These are phyloP conservation scores for Microdochium bolleyi DNA, from an alignment of 2,329 filamentous ascomycete species.

Conservation along the genomic window DNA sequence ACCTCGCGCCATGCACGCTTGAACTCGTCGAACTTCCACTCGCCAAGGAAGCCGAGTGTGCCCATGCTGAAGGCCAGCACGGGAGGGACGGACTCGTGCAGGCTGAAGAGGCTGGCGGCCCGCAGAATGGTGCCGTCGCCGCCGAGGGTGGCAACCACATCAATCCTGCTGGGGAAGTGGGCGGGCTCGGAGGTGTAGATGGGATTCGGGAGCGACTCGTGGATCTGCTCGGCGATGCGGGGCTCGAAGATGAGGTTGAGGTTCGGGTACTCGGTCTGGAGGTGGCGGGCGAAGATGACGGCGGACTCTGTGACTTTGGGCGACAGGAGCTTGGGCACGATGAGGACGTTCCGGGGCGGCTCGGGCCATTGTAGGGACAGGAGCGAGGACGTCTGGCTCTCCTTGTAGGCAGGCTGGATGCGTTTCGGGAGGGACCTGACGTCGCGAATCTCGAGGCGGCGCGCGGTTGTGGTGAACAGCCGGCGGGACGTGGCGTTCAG, in stretches of 20 bases:
- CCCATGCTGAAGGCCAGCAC: slow-evolving; percentile 97
- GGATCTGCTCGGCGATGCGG: slow-evolving; percentile 62
- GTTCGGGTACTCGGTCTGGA: slow-evolving; percentile 70
- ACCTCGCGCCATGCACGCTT: slow-evolving; percentile 88
- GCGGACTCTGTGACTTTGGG: slow-evolving; percentile 44
- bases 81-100: slow-evolving; percentile 73
- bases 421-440: slow-evolving; percentile 42
- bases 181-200: slow-evolving; percentile 52
- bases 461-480: slow-evolving; percentile 19
- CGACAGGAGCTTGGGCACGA: slow-evolving; percentile 51
- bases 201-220: slow-evolving; percentile 63
- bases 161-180: slow-evolving; percentile 69
- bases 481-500: background rate
- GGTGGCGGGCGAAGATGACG: slow-evolving; percentile 57
- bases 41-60: slow-evolving; percentile 85
- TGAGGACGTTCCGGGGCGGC: slow-evolving; percentile 47
- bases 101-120: slow-evolving; percentile 79
- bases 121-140: slow-evolving; percentile 88
- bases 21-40: slow-evolving; percentile 93
- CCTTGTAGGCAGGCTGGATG: slow-evolving; percentile 55
- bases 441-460: slow-evolving; percentile 39
- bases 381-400: slow-evolving; percentile 45
- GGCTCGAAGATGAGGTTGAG: slow-evolving; percentile 80
- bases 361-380: slow-evolving; percentile 46
- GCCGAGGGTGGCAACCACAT: slow-evolving; percentile 82